Percentiles rank a stretch among this genome's conserved stretches.
These are phyloP conservation scores for Fusarium sp. DNA, from an alignment of 2,329 filamentous ascomycete species.

Conservation along the genomic window DNA sequence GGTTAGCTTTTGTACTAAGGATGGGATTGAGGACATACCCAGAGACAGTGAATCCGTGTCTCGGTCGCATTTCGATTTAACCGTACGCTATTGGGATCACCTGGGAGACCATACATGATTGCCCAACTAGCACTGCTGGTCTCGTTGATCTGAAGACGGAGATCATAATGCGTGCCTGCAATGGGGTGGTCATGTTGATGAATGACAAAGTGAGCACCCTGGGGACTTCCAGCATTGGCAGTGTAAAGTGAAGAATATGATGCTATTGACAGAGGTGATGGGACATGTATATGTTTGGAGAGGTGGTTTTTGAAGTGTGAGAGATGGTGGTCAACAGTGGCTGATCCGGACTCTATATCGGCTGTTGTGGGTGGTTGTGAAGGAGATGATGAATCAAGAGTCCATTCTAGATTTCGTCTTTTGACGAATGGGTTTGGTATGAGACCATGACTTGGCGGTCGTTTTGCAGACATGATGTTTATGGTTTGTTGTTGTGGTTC, in stretches of 20 bases:
- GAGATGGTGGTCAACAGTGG: slow-evolving; percentile 58
- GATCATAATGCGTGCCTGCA: slow-evolving; percentile 78
- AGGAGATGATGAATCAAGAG: slow-evolving; percentile 46
- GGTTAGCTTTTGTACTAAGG: slow-evolving; percentile 1
- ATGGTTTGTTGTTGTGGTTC: slow-evolving; percentile 17
- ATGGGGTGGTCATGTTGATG: slow-evolving; percentile 82
- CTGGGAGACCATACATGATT: slow-evolving; percentile 74
- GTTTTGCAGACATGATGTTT: slow-evolving; percentile 47
- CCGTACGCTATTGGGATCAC: slow-evolving; percentile 68
- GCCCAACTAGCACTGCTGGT: slow-evolving; percentile 77
- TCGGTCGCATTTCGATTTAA: slow-evolving; percentile 73
- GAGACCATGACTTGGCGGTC: slow-evolving; percentile 52
- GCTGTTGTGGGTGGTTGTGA: slow-evolving; percentile 47
- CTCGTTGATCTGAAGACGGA: slow-evolving; percentile 78
- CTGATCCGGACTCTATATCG: slow-evolving; percentile 59
- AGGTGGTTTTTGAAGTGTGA: slow-evolving; percentile 57
- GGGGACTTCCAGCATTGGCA: slow-evolving; percentile 48
- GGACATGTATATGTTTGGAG: slow-evolving; percentile 43
- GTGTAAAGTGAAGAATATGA: slow-evolving; percentile 57
- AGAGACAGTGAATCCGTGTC: slow-evolving; percentile 73
- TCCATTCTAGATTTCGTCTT: slow-evolving; percentile 63
- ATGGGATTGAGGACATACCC: slow-evolving; percentile 57
- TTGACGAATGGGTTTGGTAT: slow-evolving; percentile 64
- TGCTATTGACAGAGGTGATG: slow-evolving; percentile 54
- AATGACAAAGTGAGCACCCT: slow-evolving; percentile 74